Evolutionary conservation across 2,329 filamentous ascomycete species (phyloP).

Genomic region (Talaromyces atroroseus): DNA sequence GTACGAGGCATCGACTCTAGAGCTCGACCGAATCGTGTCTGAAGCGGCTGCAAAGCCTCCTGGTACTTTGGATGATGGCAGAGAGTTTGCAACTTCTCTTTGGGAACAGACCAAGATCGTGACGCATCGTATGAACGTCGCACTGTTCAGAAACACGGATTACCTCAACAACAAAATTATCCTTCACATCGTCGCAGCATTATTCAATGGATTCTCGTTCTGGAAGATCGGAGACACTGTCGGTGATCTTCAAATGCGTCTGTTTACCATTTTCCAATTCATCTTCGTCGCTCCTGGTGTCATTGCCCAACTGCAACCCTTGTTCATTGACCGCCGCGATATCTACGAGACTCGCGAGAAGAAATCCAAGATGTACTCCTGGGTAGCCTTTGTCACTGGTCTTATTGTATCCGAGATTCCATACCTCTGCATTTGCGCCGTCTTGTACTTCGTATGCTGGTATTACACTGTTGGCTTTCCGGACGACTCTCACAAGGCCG

Average conservation of each 20-base stretch:
- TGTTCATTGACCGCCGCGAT: slow-evolving; percentile 63
- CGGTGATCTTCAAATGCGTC: slow-evolving; percentile 63
- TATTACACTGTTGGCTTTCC: slow-evolving; percentile 67
- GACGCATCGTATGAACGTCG: slow-evolving; percentile 60
- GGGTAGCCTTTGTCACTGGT: slow-evolving; percentile 63
- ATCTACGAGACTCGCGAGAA: slow-evolving; percentile 63
- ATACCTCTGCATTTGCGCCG: slow-evolving; percentile 53
- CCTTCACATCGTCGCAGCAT: slow-evolving; percentile 47
- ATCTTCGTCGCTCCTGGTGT: slow-evolving; percentile 48
- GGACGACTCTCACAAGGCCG: slow-evolving; percentile 42
- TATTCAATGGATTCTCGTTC: slow-evolving; percentile 55
- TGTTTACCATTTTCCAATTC: slow-evolving; percentile 64
- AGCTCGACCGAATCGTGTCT: slow-evolving; percentile 60
- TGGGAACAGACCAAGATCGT: slow-evolving; percentile 60
- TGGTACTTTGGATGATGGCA: slow-evolving; percentile 37
- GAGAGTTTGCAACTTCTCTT: slow-evolving; percentile 62
- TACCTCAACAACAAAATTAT: slow-evolving; percentile 62
- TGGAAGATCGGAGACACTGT: slow-evolving; percentile 61
- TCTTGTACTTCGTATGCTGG: slow-evolving; percentile 65
- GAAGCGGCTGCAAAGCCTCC: slow-evolving; percentile 38
- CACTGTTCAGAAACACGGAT: slow-evolving; percentile 61
- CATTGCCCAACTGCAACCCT: slow-evolving; percentile 53
- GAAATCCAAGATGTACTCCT: slow-evolving; percentile 65
- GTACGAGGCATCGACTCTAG: slow-evolving; percentile 50
- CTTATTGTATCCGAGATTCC: slow-evolving; percentile 65